Evolutionary conservation across 2,329 filamentous ascomycete species (phyloP), one percentile per base, ranked within the genome.

Genomic region (Aureobasidium pullulans): DNA sequence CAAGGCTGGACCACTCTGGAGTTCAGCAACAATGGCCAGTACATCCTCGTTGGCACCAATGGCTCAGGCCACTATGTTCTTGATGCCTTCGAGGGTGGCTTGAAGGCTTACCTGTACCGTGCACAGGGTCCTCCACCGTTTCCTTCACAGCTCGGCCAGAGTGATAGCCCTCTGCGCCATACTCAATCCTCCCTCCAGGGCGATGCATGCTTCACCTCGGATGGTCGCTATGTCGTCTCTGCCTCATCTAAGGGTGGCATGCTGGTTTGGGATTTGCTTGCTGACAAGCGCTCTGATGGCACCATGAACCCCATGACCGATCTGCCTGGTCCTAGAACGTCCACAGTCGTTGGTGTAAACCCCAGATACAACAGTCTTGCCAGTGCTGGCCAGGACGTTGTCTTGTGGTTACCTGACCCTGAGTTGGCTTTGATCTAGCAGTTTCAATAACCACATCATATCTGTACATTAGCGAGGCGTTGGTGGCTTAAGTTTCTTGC

Each of bases 1-100:
- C 65, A 68, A 42, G 86, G 86, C 10, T 99, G 94, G 94, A 94
- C 89, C 1, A 91, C 88, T 66, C 80, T 99, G 43, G 91, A 96
- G 67, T 97, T 99, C 71, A 94, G 90, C 60, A 99, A 99, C 68
- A 94, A 99, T 68, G 94, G 94, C 16, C 96, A 96, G 69, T 84
- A 84, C 62, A 75, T 99, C 49, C 80, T 99, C 5, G 73, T 99
- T 16, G 89, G 89, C 13, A 97, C 93, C 2, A 89, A 87, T 50
- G 90, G 89, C 6, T 81, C 81, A 54, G 90, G 91, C 0, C 94
- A 99, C 72, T 96, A 94, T 68, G 77, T 99, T 2, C 78, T 99
- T n/a, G 94, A 99, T 70, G 89, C 93, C 1, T 97, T 96, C 70
- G 85, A 90, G 43, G 94, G 93, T 40, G 81, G 80, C 6, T 73